Percentiles rank a stretch among this genome's conserved stretches.
phyloP scores from a whole-genome alignment of 78 protist genomes.

The Dictyostelium intermedium region DNA sequence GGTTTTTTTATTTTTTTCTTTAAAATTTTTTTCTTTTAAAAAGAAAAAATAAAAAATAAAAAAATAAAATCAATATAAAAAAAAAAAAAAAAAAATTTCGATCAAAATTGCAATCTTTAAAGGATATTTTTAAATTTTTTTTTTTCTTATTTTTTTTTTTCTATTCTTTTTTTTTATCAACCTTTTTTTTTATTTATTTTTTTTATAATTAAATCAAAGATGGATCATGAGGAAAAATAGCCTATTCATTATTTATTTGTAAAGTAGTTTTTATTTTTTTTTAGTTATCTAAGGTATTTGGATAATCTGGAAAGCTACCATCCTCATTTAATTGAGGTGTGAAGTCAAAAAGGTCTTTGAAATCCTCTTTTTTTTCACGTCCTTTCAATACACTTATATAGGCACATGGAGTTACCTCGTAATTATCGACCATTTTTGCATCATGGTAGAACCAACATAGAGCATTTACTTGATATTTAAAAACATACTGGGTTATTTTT shows the following conservation, averaged over 20 bases:
- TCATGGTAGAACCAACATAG: not conserved
- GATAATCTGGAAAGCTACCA: not conserved
- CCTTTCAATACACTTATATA: not conserved
- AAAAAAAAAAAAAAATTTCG: not conserved
- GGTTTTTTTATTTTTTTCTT: not conserved
- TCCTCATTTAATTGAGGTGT: not conserved
- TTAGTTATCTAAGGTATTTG: not conserved
- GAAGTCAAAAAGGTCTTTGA: not conserved
- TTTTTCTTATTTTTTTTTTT: too few species aligned
- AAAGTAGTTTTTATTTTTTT: not conserved
- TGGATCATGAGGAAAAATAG: not conserved
- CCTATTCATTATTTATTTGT: not conserved
- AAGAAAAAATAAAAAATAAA: not conserved
- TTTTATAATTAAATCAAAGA: not conserved
- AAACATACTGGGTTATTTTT: not conserved
- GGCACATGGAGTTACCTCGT: not conserved
- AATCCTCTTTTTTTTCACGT: not conserved
- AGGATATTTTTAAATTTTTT: too few species aligned
- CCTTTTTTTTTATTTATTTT: not conserved
- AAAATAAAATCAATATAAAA: too few species aligned
- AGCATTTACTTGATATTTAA: not conserved
- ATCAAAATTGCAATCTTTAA: too few species aligned
- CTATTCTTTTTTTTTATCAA: not conserved
- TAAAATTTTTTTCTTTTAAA: not conserved
- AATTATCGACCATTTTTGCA: not conserved